Conservation (phyloP, 805 yeast species). For the Wickerhamomyces subpelliculosus region DNA sequence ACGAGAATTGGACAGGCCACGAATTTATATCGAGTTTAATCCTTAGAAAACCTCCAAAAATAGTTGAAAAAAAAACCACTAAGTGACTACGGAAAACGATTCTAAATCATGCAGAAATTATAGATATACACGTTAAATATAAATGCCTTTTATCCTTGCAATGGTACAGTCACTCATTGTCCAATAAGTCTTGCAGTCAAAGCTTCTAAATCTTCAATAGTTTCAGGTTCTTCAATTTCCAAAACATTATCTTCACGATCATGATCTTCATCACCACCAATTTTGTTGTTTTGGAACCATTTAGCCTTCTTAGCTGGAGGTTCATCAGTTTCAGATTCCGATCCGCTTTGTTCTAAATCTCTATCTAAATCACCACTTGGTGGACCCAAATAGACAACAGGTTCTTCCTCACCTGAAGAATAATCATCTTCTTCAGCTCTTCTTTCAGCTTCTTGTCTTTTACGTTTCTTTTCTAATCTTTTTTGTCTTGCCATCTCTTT, state of each 20-base stretch:
- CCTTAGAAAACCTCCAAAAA: too few species aligned
- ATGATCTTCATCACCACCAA: constrained; percentile 21
- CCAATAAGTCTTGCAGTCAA: constrained; percentile 48
- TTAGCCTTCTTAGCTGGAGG: constrained; percentile 27
- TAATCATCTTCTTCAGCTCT: constrained; percentile 24
- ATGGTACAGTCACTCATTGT: background rate
- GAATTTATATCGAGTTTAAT: too few species aligned
- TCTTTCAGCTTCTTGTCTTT: constrained; percentile 74
- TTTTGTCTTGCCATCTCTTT: constrained; percentile 71
- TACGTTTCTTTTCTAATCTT: constrained; percentile 81
- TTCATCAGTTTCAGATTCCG: constrained; percentile 14
- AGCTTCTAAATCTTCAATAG: constrained; percentile 91
- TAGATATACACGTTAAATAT: too few species aligned
- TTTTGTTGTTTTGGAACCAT: constrained; percentile 30
- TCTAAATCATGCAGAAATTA: too few species aligned
- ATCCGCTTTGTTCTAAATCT: constrained; percentile 26
- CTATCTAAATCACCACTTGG: constrained; percentile 35
- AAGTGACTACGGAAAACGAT: too few species aligned
- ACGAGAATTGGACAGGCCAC: too few species aligned
- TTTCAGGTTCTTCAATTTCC: constrained; percentile 83
- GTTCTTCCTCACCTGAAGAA: constrained; percentile 20
- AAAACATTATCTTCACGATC: constrained; percentile 34
- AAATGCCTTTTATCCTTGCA: too few species aligned
- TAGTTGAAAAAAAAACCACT: too few species aligned
- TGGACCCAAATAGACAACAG: constrained; percentile 14